phyloP scores from a whole-genome alignment of 352 stramenopile genomes.

The Plasmopara halstedii region DNA sequence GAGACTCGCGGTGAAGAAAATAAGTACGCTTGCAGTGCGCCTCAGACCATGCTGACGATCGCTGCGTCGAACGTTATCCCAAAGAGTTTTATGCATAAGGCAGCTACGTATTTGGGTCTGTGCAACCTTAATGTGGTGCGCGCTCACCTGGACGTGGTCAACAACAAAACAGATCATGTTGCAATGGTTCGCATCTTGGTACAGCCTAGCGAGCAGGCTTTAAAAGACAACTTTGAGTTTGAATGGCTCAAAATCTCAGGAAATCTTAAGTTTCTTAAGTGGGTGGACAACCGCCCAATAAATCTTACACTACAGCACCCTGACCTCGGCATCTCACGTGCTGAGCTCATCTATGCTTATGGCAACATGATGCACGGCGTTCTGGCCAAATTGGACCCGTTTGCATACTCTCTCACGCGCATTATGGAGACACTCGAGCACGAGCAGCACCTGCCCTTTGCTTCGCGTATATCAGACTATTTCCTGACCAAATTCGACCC shows the following conservation, averaged over 20 bases:
- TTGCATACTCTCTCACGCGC: constrained; percentile 91
- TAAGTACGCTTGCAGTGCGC: constrained; percentile 47
- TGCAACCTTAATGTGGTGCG: constrained; percentile 93
- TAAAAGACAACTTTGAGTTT: constrained; percentile 42
- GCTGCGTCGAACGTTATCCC: constrained; percentile 76
- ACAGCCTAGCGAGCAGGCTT: constrained; percentile 48
- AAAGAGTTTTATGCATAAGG: constrained; percentile 77
- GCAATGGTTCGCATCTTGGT: constrained; percentile 81
- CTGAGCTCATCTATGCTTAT: constrained; percentile 95
- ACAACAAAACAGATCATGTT: constrained; percentile 69
- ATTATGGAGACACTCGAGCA: constrained; percentile 92
- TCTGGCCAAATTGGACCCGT: constrained; percentile 90
- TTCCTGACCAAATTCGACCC: constrained; percentile 89
- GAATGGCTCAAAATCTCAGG: constrained; percentile 78
- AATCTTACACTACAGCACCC: constrained; percentile 77
- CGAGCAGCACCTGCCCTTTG: constrained; percentile 83
- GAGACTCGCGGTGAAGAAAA: constrained; percentile 76
- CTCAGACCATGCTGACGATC: constrained; percentile 83
- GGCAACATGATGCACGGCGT: constrained; percentile 93
- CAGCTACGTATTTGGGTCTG: constrained; percentile 83
- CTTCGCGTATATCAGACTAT: constrained; percentile 91
- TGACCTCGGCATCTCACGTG: constrained; percentile 85
- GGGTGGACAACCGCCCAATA: constrained; percentile 75
- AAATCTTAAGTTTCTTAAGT: constrained; percentile 88
- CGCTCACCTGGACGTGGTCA: constrained; percentile 92